Percentiles rank a stretch among this genome's conserved stretches.
Conservation (phyloP, 75 land plant genomes). For the Sequoiadendron giganteum region DNA sequence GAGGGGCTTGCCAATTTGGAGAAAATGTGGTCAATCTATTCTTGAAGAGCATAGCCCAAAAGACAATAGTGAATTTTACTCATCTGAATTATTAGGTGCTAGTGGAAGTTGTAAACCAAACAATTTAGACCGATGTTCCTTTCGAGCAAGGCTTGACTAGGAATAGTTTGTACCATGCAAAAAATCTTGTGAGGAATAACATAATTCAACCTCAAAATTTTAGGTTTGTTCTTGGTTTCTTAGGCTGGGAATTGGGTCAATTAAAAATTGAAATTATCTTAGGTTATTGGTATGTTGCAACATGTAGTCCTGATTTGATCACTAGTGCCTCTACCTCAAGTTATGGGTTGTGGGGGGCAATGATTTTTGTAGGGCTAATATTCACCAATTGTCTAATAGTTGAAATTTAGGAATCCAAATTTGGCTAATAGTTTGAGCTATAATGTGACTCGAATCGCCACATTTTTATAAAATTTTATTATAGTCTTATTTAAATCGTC, state of each 20-base stretch:
- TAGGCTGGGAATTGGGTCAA: conserved; percentile 87
- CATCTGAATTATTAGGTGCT: conserved; percentile 13
- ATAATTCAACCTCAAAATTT: conserved; percentile 55
- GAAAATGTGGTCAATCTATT: conserved; percentile 26
- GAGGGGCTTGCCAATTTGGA: too few species aligned
- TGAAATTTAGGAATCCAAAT: too few species aligned
- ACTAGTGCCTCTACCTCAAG: conserved; percentile 31
- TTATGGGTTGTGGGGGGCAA: conserved; percentile 77
- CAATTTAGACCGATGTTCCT: conserved; percentile 60
- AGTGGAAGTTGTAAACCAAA: conserved; percentile 15
- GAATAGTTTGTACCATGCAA: conserved; percentile 54
- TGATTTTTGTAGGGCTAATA: too few species aligned
- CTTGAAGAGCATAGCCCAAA: conserved; percentile 30
- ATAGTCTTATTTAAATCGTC: too few species aligned
- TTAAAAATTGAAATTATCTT: conserved; percentile 71
- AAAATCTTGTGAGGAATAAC: conserved; percentile 48
- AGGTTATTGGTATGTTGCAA: conserved; percentile 84
- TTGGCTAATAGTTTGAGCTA: too few species aligned
- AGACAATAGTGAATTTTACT: conserved; percentile 15
- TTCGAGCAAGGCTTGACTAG: conserved; percentile 66
- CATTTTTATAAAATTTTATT: too few species aligned
- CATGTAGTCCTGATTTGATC: conserved; percentile 80
- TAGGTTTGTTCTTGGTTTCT: conserved; percentile 85
- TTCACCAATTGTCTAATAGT: too few species aligned
- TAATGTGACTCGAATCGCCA: too few species aligned